Evolutionary conservation across 257 asterid species (phyloP), one percentile per base, ranked within the genome.

Genomic region (Paulownia fortunei): DNA sequence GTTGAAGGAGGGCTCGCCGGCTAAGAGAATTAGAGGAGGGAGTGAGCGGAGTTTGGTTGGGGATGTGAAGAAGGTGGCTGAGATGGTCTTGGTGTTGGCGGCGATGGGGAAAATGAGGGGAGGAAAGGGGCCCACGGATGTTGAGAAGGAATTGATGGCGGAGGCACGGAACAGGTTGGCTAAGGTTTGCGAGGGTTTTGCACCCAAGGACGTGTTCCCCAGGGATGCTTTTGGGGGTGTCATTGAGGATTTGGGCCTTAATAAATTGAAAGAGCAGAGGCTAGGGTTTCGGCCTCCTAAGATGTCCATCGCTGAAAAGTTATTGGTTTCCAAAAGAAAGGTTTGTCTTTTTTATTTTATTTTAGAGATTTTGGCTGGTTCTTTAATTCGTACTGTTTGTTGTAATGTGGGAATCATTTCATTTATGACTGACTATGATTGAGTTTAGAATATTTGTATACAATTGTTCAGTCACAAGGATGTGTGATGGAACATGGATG

Each of bases 41-140:
- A 26, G 59, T 39, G 78, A 59, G 6, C 69, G 78, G 62, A 73
- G 61, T 51, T 63, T 56, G 66, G 78, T 58, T 74, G 84, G 79
- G 76, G 88, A 79, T 73, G 85, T 91, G 80, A 87, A 79, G 87
- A 80, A 86, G 84, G 95, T 96, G 47, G 98, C 98, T 46, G 97
- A 93, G 88, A 89, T 93, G 89, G 97, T 93, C 72, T 75, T 96
- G 87, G 92, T 96, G 60, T 76, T 96, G 86, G 85, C 97, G 4
- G 96, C 98, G 0, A 86, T 96, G 96, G 97, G 97, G 82, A 92
- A 90, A 79, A 93, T 96, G 94, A 86, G 98, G 81, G 98, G 97
- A 15, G 98, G 98, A 30, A 86, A 74, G 90, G 88, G 81, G n/a
- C 97, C 98, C 62, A 92, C 86, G 24, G 86, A 49, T 21, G 91